Evolutionary conservation across 1,284 basidiomycete species (phyloP).

Genomic region (Paramarasmius palmivorus): DNA sequence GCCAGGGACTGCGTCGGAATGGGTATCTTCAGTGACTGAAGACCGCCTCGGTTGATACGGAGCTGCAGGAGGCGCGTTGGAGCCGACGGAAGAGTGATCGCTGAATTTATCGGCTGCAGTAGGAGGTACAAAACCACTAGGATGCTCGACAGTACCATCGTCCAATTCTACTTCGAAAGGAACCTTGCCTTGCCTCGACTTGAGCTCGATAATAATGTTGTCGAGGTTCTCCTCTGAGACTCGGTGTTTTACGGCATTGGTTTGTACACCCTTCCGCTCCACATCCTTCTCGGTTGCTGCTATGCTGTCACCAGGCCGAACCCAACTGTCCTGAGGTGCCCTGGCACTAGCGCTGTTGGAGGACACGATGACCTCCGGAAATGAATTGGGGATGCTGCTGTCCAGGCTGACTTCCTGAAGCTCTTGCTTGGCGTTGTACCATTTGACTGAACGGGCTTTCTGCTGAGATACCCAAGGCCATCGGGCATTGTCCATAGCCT

Average conservation of each 20-base stretch:
- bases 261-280: constrained; percentile 23
- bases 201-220: constrained; percentile 25
- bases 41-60: constrained; percentile 2
- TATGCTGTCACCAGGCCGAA: constrained; percentile 15
- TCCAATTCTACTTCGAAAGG: constrained; percentile 32
- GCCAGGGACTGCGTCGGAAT: constrained; percentile 33
- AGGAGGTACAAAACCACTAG: constrained; percentile 37
- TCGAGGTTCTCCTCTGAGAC: constrained; percentile 31
- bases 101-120: constrained; percentile 33
- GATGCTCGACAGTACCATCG: constrained; percentile 33
- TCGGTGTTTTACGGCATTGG: constrained; percentile 28
- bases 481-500: constrained; percentile 40
- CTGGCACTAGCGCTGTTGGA: neutral
- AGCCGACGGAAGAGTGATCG: constrained; percentile 5
- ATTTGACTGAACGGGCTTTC: neutral
- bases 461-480: constrained; percentile 24
- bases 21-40: constrained; percentile 7
- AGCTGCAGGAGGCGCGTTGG: constrained; percentile 9
- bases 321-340: neutral
- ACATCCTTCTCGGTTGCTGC: constrained; percentile 25
- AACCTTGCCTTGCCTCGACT: constrained; percentile 27
- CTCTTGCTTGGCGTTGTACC: constrained; percentile 1
- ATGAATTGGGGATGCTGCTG: constrained; percentile 1
- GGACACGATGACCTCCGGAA: neutral
- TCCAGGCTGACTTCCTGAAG: constrained; percentile 2